Conservation (phyloP, 2,329 filamentous ascomycete species). For the Neonectria hederae region DNA sequence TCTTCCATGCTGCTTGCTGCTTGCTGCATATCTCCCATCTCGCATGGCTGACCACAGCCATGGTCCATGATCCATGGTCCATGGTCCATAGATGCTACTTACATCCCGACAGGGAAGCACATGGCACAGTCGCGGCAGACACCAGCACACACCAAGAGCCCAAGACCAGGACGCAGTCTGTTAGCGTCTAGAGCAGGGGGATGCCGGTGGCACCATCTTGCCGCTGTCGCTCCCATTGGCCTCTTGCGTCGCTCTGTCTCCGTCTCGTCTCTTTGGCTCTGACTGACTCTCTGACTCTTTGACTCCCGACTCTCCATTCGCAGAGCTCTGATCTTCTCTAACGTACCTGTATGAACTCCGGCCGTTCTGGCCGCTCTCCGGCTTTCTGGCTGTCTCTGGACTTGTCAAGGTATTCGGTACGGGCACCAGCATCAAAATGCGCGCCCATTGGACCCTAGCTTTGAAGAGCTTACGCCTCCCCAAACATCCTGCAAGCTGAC, state of each 20-base stretch:
- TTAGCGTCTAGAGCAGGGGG: slow-evolving; percentile 12
- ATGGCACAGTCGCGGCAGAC: background rate
- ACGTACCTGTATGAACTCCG: background rate
- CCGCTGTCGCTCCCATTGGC: slow-evolving; percentile 20
- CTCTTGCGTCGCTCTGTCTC: slow-evolving; percentile 16
- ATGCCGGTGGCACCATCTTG: slow-evolving; percentile 20
- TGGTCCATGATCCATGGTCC: too few relatives aligned
- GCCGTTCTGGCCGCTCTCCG: background rate
- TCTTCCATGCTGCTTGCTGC: background rate
- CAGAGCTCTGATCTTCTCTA: background rate
- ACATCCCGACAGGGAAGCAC: background rate
- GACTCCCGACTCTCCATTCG: background rate
- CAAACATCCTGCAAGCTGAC: slow-evolving; percentile 18
- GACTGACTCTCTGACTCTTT: background rate
- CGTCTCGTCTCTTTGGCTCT: slow-evolving; percentile 7
- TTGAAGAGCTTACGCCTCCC: slow-evolving; percentile 15
- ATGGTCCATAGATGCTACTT: background rate
- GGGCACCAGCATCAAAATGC: slow-evolving; percentile 9
- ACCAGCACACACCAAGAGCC: background rate
- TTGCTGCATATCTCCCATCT: background rate
- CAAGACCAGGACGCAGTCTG: slow-evolving; percentile 13
- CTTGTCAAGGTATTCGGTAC: slow-evolving; percentile 5
- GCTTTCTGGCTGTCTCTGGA: background rate
- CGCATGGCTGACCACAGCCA: slow-evolving; percentile 1
- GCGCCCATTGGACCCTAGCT: slow-evolving; percentile 4